These are phyloP conservation scores for Talaromyces sp. DNA, from an alignment of 2,329 filamentous ascomycete genomes.

Conservation along the genomic window DNA sequence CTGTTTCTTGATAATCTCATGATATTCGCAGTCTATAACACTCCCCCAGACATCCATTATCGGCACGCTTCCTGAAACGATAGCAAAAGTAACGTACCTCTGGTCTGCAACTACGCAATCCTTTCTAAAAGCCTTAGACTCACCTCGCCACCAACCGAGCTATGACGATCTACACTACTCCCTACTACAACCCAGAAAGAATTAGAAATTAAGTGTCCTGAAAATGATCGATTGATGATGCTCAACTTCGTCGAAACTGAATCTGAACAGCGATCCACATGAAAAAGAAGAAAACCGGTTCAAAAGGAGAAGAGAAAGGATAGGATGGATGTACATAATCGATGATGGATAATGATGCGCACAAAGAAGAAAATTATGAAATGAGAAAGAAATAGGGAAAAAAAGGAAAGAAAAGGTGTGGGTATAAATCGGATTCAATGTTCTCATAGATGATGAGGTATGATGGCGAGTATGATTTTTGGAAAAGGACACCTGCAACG, in stretches of 20 bases:
- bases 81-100: too few species aligned
- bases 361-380: background rate
- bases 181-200: background rate
- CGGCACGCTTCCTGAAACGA: too few species aligned
- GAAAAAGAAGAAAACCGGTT: background rate
- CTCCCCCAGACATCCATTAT: too few species aligned
- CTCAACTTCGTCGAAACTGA: background rate
- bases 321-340: slow-evolving; percentile 1
- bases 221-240: background rate
- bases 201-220: background rate
- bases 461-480: slow-evolving; percentile 1
- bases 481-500: background rate
- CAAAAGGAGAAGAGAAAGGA: background rate
- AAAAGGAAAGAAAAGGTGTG: slow-evolving; percentile 1
- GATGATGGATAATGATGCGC: background rate
- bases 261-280: background rate
- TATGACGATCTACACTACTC: background rate
- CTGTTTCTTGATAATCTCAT: too few species aligned
- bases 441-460: background rate
- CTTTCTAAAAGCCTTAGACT: background rate
- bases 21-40: too few species aligned
- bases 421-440: background rate
- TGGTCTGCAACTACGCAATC: too few species aligned
- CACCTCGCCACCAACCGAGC: background rate
- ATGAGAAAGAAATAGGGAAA: background rate